These are phyloP conservation scores for Amanita inopinata DNA, from an alignment of 768 basidiomycete species.

Conservation along the genomic window DNA sequence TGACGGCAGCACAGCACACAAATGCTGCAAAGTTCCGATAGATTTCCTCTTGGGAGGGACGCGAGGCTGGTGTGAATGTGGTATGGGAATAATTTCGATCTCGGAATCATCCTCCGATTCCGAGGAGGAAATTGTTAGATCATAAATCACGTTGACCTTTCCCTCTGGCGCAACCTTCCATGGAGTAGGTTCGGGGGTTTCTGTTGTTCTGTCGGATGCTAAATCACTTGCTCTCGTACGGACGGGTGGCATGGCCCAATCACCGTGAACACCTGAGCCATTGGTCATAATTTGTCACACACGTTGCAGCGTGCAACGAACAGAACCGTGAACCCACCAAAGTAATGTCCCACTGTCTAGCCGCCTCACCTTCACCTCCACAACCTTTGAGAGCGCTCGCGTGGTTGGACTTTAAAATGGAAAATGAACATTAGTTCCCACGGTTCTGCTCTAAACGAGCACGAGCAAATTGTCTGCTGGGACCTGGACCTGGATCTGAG, in stretches of 20 bases:
- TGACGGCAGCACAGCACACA: not conserved
- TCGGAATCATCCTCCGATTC: constrained; percentile 3
- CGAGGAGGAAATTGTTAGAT: constrained; percentile 3
- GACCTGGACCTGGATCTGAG: too few species aligned
- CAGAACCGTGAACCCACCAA: too few species aligned
- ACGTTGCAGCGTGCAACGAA: too few species aligned
- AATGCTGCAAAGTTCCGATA: not conserved
- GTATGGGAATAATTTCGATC: constrained; percentile 2
- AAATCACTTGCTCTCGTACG: not conserved
- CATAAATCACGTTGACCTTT: not conserved
- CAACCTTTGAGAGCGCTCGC: too few species aligned
- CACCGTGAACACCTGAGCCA: not conserved
- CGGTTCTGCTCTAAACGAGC: too few species aligned
- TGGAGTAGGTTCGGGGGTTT: constrained; percentile 3
- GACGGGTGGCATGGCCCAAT: not conserved
- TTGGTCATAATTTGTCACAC: too few species aligned
- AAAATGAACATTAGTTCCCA: too few species aligned
- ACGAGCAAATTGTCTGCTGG: too few species aligned
- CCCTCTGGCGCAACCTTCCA: not conserved
- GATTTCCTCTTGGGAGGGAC: constrained; percentile 4
- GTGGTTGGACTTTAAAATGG: not conserved
- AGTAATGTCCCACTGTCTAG: too few species aligned
- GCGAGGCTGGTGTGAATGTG: constrained; percentile 1
- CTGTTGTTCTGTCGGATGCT: constrained; percentile 4
- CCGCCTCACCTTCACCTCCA: too few species aligned